A percentile compares a stretch with the other conserved stretches of the same genome.
phyloP scores from a whole-genome alignment of 495 filamentous ascomycete species.

The Cercophora samala region DNA sequence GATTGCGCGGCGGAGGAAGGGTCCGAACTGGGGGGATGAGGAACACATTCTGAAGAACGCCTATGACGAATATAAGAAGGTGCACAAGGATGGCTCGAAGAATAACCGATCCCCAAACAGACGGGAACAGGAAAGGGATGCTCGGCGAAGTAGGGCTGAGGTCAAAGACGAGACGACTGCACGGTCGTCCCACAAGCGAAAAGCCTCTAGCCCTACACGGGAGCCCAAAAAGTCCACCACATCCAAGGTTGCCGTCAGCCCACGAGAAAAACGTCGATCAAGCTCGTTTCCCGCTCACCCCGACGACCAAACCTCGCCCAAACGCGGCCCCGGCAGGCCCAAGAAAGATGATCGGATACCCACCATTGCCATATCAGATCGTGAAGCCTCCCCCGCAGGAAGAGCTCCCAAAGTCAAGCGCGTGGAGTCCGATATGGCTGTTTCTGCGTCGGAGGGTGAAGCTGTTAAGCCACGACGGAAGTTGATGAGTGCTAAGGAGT shows the following conservation, averaged over 20 bases:
- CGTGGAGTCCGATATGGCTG: slow-evolving; percentile 47
- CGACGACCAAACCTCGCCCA: slow-evolving; percentile 44
- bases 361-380: slow-evolving; percentile 48
- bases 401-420: slow-evolving; percentile 44
- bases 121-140: slow-evolving; percentile 57
- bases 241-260: slow-evolving; percentile 39
- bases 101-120: slow-evolving; percentile 51
- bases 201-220: slow-evolving; percentile 47
- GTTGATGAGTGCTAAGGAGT: slow-evolving; percentile 56
- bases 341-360: slow-evolving; percentile 49
- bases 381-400: slow-evolving; percentile 47
- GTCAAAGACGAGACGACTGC: slow-evolving; percentile 37
- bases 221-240: slow-evolving; percentile 38
- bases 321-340: slow-evolving; percentile 46
- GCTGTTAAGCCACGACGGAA: slow-evolving; percentile 56
- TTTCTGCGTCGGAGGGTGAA: slow-evolving; percentile 51
- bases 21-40: slow-evolving; percentile 88
- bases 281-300: slow-evolving; percentile 37
- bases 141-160: slow-evolving; percentile 47
- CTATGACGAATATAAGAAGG: slow-evolving; percentile 61
- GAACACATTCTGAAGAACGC: slow-evolving; percentile 74
- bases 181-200: slow-evolving; percentile 40
- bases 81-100: slow-evolving; percentile 42
- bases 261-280: slow-evolving; percentile 42
- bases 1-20: slow-evolving; percentile 73